Evolutionary conservation across 108 stramenopile genomes (phyloP), one percentile per base, ranked within the genome.

Genomic region (Skeletonema costatum): DNA sequence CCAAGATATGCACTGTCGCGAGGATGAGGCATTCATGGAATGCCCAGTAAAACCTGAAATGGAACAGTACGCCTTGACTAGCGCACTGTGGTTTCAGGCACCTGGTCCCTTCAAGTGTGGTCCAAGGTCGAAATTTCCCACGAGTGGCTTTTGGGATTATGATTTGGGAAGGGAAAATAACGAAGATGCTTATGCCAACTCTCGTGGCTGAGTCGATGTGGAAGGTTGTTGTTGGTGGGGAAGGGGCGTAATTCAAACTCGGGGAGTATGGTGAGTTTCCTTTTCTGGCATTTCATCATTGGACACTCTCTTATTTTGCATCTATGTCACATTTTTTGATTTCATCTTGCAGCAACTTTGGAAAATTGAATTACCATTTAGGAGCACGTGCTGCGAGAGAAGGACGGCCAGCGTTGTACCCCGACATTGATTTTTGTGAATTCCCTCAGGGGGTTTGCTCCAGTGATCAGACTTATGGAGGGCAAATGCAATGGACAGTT

Each of bases 161-260:
- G 66, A 75, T n/a, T 38, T 59, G 60, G 81, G 81, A 25, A 73
- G 70, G 35, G 81, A 82, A 39, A 82, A 82, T 36, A 82, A 82
- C 29, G 64, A 58, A 16, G 76, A 82, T 71, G 76, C 81, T 11
- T 76, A 53, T 67, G 75, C 81, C 7, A 82, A 82, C 48, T 19
- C 64, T 10, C 61, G 71, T 6, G 84, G 84, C 13, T 39, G 84
- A 41, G 81, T 81, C 11, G 84, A 85, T 38, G 76, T 85, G 2
- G 84, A 85, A 13, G 25, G 73, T 0, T 80, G 83, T 39, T 84
- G 83, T 53, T 84, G 83, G 83, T 84, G 83, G 83, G 83, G 82
- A 46, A 64, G 78, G 7, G 83, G 83, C 14, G 72, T 80, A 6
- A 77, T 85, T 32, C 84, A 85, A 68, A 85, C 84, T 33, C 42